Evolutionary conservation across 148 eudicot species (phyloP).

Genomic region (Heliamphora exappendiculata): DNA sequence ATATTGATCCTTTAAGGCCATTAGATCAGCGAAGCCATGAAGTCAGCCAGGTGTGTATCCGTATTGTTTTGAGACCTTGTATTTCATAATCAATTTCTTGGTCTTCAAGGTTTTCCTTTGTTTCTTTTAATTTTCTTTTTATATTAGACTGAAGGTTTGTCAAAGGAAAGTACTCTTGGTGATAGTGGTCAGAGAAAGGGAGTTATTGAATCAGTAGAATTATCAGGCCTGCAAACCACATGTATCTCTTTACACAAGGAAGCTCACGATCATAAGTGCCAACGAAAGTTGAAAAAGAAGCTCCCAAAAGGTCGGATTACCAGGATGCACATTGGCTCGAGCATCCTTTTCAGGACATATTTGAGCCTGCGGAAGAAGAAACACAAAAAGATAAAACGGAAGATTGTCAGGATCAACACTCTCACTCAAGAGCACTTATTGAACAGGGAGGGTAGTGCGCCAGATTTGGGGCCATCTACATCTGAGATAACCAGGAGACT

Average conservation of each 20-base stretch:
- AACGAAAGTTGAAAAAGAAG: slow-evolving; percentile 30
- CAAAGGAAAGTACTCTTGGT: neutral
- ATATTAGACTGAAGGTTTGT: neutral
- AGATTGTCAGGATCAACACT: slow-evolving; percentile 9
- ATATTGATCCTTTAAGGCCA: slow-evolving; percentile 10
- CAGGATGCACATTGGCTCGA: slow-evolving; percentile 46
- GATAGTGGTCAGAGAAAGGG: slow-evolving; percentile 4
- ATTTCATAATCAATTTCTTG: neutral
- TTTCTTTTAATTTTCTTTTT: too few relatives aligned
- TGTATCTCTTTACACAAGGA: neutral
- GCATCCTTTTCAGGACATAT: slow-evolving; percentile 39
- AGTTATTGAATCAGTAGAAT: neutral
- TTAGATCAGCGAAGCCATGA: slow-evolving; percentile 4
- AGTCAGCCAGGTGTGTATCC: slow-evolving; percentile 14
- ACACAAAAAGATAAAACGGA: slow-evolving; percentile 32
- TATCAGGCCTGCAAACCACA: neutral
- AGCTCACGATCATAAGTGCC: slow-evolving; percentile 11
- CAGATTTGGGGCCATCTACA: slow-evolving; percentile 37
- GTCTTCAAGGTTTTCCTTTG: neutral
- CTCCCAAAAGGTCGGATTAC: slow-evolving; percentile 22
- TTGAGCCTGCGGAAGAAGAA: slow-evolving; percentile 38
- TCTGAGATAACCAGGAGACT: slow-evolving; percentile 21
- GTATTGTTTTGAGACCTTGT: neutral
- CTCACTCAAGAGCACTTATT: slow-evolving; percentile 15
- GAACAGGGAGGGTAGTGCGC: slow-evolving; percentile 13